Evolutionary conservation across 1,139 yeast genomes (phyloP).

Genomic region (Saccharomyces hybrid): DNA sequence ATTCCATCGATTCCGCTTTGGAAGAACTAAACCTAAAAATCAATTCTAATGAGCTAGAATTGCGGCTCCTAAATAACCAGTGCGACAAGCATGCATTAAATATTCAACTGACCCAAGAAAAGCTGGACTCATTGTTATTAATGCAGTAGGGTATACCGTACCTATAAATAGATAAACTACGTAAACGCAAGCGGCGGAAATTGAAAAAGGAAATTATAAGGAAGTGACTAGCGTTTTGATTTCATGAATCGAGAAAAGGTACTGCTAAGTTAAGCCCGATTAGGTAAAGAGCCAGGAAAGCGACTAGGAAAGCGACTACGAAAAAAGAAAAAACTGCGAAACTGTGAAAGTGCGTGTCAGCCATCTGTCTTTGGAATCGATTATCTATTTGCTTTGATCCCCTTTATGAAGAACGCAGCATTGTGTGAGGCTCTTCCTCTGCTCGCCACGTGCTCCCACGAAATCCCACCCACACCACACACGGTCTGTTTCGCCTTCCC

Average conservation of each 20-base stretch:
- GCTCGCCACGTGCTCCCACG: background rate
- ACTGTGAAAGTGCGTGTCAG: background rate
- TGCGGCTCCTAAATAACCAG: conserved; percentile 21
- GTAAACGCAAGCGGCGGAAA: background rate
- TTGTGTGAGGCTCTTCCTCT: background rate
- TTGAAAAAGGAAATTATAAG: background rate
- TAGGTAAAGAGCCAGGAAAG: background rate
- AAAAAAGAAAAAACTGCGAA: background rate
- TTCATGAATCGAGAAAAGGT: background rate
- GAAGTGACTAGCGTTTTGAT: background rate
- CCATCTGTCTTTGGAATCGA: background rate
- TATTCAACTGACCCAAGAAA: conserved; percentile 13
- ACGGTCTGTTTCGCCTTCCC: background rate
- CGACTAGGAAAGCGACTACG: background rate
- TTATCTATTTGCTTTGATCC: background rate
- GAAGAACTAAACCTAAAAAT: conserved; percentile 16
- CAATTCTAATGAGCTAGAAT: conserved; percentile 21
- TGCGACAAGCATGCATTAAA: conserved; percentile 15
- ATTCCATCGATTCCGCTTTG: conserved; percentile 16
- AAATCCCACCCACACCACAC: background rate
- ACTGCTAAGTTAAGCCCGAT: background rate
- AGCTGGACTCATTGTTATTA: conserved; percentile 13
- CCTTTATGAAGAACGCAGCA: background rate
- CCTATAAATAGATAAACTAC: background rate
- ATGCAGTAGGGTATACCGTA: background rate